These are phyloP conservation scores for Elaeagnus macrophylla DNA, from an alignment of 306 rosid species.

Conservation along the genomic window DNA sequence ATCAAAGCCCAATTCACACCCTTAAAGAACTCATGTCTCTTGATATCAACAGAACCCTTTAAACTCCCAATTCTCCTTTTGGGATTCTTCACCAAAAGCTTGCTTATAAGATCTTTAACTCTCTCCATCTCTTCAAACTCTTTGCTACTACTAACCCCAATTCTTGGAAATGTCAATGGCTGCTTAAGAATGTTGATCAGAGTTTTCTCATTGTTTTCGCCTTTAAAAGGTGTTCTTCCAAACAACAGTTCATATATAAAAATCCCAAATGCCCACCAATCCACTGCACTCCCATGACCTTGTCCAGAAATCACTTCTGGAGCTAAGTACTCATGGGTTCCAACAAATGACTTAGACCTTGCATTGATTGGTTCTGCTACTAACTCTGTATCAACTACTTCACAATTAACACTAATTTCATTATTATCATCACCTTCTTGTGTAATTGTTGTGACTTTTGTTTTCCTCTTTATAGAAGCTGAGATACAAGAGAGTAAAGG, in stretches of 20 bases:
- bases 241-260: constrained; percentile 80
- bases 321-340: constrained; percentile 89
- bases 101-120: constrained; percentile 71
- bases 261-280: constrained; percentile 96
- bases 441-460: constrained; percentile 43
- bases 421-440: constrained; percentile 33
- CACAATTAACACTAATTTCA: neutral
- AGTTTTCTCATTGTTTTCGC: constrained; percentile 88
- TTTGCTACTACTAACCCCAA: constrained; percentile 39
- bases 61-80: constrained; percentile 75
- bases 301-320: constrained; percentile 93
- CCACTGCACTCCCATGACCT: constrained; percentile 95
- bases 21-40: constrained; percentile 81
- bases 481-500: constrained; percentile 81
- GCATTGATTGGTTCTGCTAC: constrained; percentile 85
- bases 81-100: constrained; percentile 84
- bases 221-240: constrained; percentile 89
- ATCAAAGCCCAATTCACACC: constrained; percentile 89
- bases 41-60: constrained; percentile 85
- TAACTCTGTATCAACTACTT: constrained; percentile 38
- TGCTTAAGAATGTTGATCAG: constrained; percentile 64
- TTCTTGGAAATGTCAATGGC: constrained; percentile 66
- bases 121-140: constrained; percentile 75
- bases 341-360: constrained; percentile 76
- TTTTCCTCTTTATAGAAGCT: constrained; percentile 40